Evolutionary conservation across 805 yeast genomes (phyloP).

Genomic region (Pichia rugopelliculosa): DNA sequence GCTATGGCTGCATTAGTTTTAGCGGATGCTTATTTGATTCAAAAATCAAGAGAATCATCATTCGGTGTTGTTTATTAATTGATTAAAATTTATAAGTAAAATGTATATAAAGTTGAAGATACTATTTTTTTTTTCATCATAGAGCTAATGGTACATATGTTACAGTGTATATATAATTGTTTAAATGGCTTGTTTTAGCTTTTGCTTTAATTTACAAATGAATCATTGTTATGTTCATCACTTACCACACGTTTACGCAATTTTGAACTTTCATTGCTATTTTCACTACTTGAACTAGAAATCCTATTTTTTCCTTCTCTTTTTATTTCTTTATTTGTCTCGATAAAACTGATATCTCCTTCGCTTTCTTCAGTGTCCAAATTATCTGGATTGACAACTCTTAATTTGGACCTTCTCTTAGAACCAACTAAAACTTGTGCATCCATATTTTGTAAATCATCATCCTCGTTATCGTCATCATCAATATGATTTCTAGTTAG

Average conservation of each 20-base stretch:
- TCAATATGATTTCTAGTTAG: not conserved
- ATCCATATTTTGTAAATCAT: constrained; percentile 44
- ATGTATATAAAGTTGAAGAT: not conserved
- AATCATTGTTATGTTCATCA: constrained; percentile 17
- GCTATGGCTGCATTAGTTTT: constrained; percentile 95
- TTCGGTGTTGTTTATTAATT: constrained; percentile 25
- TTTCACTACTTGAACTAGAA: constrained; percentile 10
- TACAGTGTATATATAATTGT: not conserved
- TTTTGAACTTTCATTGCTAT: not conserved
- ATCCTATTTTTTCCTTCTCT: constrained; percentile 4
- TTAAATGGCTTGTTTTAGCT: not conserved
- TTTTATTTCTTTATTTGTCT: not conserved
- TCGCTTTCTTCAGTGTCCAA: not conserved
- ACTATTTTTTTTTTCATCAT: not conserved
- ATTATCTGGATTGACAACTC: constrained; percentile 56
- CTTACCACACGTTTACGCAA: constrained; percentile 22
- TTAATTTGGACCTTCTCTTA: constrained; percentile 49
- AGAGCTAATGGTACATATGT: not conserved
- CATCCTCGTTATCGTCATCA: constrained; percentile 18
- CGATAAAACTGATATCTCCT: not conserved
- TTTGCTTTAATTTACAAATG: not conserved
- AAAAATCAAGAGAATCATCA: constrained; percentile 71
- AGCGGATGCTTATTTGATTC: constrained; percentile 79
- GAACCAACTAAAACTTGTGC: constrained; percentile 69
- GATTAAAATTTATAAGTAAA: not conserved